Percentiles rank a stretch among this genome's conserved stretches.
These are phyloP conservation scores for Crithidia expoeki DNA, from an alignment of 208 protist species.

Conservation along the genomic window DNA sequence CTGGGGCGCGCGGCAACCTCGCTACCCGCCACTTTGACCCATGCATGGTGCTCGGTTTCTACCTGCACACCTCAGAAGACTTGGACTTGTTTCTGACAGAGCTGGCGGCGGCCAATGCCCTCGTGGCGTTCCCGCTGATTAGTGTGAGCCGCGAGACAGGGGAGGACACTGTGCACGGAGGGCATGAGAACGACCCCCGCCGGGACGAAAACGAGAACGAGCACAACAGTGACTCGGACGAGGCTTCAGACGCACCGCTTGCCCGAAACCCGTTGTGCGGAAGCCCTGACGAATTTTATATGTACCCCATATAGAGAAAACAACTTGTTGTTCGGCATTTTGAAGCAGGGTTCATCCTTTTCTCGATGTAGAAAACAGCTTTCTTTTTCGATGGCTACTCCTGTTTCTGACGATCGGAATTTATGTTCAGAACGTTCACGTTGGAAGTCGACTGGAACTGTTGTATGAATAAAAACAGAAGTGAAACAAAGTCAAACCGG, in stretches of 20 bases:
- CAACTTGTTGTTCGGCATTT: no score
- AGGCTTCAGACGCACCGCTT: not conserved
- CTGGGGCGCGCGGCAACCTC: constrained; percentile 17
- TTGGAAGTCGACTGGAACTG: no score
- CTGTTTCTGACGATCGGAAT: no score
- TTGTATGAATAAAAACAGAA: no score
- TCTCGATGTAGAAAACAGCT: no score
- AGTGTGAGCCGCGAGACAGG: constrained; percentile 12
- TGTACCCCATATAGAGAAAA: constrained; percentile 5
- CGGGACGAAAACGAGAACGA: not conserved
- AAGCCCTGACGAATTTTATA: not conserved
- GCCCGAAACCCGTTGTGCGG: constrained; percentile 5
- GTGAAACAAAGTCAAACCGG: no score
- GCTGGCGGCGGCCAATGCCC: constrained; percentile 37
- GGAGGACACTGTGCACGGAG: not conserved
- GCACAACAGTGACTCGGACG: not conserved
- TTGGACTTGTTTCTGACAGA: constrained; percentile 49
- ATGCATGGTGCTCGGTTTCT: constrained; percentile 73
- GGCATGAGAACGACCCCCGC: not conserved
- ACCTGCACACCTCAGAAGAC: constrained; percentile 43
- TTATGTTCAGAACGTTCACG: no score
- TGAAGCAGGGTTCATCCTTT: no score
- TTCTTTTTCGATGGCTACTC: no score
- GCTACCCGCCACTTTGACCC: constrained; percentile 28
- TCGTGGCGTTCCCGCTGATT: constrained; percentile 61